Conservation (phyloP, 2,329 filamentous ascomycete genomes). For the Neofusicoccum ribis region DNA sequence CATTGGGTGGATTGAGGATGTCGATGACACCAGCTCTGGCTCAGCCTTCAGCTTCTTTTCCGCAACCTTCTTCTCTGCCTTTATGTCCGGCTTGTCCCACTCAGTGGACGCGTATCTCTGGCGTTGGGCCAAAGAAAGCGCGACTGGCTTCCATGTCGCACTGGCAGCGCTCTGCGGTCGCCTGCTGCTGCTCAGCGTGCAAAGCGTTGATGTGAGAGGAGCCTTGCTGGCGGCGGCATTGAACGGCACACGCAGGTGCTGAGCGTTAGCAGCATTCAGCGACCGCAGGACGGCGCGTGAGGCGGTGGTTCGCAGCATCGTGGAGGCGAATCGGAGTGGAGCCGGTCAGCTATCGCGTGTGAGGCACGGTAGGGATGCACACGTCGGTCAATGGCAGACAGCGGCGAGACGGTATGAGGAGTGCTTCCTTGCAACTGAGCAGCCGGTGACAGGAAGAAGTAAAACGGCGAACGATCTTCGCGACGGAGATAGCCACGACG, state of each 20-base stretch:
- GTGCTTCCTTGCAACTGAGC: neutral
- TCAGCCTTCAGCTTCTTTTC: constrained; percentile 59
- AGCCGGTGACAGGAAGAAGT: neutral
- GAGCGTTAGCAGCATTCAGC: constrained; percentile 21
- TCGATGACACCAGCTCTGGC: constrained; percentile 61
- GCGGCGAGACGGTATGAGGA: neutral
- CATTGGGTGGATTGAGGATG: constrained; percentile 52
- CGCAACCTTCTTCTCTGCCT: constrained; percentile 57
- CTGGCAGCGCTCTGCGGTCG: constrained; percentile 28
- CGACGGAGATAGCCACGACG: neutral
- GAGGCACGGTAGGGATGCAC: neutral
- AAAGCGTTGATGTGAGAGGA: constrained; percentile 37
- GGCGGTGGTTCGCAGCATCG: constrained; percentile 40
- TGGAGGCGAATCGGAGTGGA: constrained; percentile 15
- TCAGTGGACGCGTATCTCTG: constrained; percentile 54
- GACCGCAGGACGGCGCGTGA: constrained; percentile 37
- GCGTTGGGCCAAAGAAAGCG: constrained; percentile 54
- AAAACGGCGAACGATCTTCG: neutral
- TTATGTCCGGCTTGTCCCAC: constrained; percentile 53
- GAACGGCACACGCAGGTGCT: constrained; percentile 21
- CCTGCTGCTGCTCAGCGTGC: constrained; percentile 28
- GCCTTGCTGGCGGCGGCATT: constrained; percentile 13
- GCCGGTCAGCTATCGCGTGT: constrained; percentile 22
- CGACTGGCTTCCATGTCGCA: constrained; percentile 27
- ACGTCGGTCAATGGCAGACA: constrained; percentile 24